A percentile compares a stretch with the other conserved stretches of the same genome.
Conservation (phyloP, 2,329 filamentous ascomycete species). For the Phaeoacremonium minimum region DNA sequence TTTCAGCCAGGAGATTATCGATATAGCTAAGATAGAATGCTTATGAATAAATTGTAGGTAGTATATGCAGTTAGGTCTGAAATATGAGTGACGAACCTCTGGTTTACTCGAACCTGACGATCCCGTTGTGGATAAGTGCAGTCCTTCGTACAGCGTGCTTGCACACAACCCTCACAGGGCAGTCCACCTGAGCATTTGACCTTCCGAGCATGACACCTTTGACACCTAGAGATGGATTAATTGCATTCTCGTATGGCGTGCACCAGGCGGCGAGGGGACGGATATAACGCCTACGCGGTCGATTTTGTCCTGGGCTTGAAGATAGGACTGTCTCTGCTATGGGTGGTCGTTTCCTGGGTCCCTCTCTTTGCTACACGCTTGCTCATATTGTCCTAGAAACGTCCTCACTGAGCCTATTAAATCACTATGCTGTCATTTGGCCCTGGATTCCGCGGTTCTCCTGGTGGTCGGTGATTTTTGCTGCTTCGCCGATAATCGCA, state of each 20-base stretch:
- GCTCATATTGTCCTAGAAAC: too few relatives aligned
- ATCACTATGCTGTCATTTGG: too few relatives aligned
- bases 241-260: conserved; percentile 4
- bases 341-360: too few relatives aligned
- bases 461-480: too few relatives aligned
- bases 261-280: too few relatives aligned
- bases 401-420: too few relatives aligned
- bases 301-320: conserved; percentile 9
- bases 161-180: conserved; percentile 25
- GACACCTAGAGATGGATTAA: conserved; percentile 21
- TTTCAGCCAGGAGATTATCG: conserved; percentile 27
- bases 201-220: conserved; percentile 25
- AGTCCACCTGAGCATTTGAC: conserved; percentile 27
- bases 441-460: too few relatives aligned
- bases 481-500: too few relatives aligned
- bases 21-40: conserved; percentile 19
- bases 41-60: neutral
- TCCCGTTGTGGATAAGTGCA: conserved; percentile 27
- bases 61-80: too few relatives aligned
- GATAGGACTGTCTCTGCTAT: neutral
- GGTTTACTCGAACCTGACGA: conserved; percentile 24
- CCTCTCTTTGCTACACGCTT: too few relatives aligned
- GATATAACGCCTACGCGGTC: conserved; percentile 12
- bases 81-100: conserved; percentile 18
- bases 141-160: conserved; percentile 21